Evolutionary conservation across 345 rosid species (phyloP), one percentile per base, ranked within the genome.

Genomic region (Salix dunnii): DNA sequence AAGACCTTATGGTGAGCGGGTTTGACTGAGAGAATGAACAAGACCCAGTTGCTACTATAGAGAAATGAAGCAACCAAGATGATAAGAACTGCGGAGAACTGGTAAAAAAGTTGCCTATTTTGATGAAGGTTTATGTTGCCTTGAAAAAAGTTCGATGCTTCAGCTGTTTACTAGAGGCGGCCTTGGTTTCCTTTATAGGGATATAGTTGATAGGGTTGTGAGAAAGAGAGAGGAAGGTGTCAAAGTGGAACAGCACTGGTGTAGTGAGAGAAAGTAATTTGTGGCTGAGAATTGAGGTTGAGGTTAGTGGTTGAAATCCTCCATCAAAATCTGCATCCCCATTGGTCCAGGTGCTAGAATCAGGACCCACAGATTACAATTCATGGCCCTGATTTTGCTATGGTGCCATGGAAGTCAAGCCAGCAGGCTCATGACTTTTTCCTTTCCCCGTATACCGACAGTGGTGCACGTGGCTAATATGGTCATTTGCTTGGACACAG

Each of bases 251-350:
- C 2, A 6, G 35, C 35, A 55, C 21, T 42, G 4, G 58, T 9
- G 53, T 13, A 9, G 18, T 38, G 51, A 80, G 11, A 58, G 63
- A 58, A 58, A 23, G 63, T 23, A 4, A 23, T 62, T 82, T 76
- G 89, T 85, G 93, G 93, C 82, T 83, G 71, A 82, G 73, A 84
- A 79, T 49, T 16, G n/a, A 72, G 4, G 73, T 7, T 36, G 65
- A 42, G 35, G 77, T 73, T 85, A 68, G 93, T 88, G 90, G 90
- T 71, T 76, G 77, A 75, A 49, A 79, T 5, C 13, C 82, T 67
- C 87, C 88, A 88, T 90, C 90, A 76, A 85, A 88, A 85, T 67
- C 85, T 67, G 18, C 6, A 25, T 8, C 48, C 36, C 65, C 58
- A 82, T 84, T 79, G 74, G 77, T 36, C 86, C 86, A 82, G 80